Percentiles rank a stretch among this genome's conserved stretches.
These are phyloP conservation scores for Chlorella sp. DNA, from an alignment of 139 green algal genomes.

Conservation along the genomic window DNA sequence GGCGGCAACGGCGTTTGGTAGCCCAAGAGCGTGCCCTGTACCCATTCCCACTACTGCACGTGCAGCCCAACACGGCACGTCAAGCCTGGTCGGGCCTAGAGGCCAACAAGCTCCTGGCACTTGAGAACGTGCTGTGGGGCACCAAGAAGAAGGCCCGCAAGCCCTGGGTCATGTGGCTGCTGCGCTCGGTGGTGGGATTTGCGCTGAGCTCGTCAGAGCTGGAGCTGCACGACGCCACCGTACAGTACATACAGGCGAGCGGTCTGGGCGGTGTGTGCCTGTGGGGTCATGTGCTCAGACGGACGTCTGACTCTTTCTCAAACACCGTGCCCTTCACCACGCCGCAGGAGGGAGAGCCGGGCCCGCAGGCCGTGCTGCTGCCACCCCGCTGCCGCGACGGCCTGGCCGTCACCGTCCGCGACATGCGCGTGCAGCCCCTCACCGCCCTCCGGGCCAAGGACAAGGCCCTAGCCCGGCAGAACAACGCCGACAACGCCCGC, in stretches of 20 bases:
- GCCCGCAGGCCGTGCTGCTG: background rate
- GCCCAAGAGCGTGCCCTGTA: too few species aligned
- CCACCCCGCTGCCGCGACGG: background rate
- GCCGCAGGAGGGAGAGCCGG: background rate
- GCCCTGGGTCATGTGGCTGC: background rate
- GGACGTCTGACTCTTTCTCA: background rate
- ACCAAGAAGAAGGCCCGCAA: background rate
- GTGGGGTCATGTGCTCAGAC: too few species aligned
- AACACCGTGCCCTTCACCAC: background rate
- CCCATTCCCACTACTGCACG: too few species aligned
- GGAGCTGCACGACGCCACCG: background rate
- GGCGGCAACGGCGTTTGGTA: too few species aligned
- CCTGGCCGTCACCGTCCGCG: conserved; percentile 1
- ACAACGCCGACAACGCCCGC: background rate
- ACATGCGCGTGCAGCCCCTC: background rate
- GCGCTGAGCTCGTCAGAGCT: background rate
- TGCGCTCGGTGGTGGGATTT: background rate
- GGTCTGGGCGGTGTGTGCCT: too few species aligned
- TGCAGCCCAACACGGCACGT: background rate
- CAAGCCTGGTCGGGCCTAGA: background rate
- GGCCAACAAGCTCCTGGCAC: background rate
- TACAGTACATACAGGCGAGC: conserved; percentile 1
- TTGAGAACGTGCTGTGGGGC: background rate
- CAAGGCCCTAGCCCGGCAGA: background rate
- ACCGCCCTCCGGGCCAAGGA: background rate